Percentiles rank a stretch among this genome's conserved stretches.
These are phyloP conservation scores for Annulohypoxylon maeteangense DNA, from an alignment of 495 filamentous ascomycete genomes.

Conservation along the genomic window DNA sequence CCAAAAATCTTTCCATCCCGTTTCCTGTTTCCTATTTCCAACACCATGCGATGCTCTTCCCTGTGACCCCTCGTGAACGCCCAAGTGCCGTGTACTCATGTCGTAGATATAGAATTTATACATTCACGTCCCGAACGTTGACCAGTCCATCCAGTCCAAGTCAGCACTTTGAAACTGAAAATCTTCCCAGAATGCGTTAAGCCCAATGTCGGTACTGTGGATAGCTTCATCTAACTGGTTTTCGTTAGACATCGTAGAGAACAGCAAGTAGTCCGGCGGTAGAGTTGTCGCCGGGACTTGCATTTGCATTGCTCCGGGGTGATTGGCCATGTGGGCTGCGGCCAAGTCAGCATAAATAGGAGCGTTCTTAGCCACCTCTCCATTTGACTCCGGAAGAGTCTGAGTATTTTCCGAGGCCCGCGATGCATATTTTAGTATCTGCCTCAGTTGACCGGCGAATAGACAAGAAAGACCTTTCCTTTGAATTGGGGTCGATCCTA, in stretches of 20 bases:
- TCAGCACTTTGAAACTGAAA: constrained; percentile 48
- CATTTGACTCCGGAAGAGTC: constrained; percentile 30
- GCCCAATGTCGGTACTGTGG: constrained; percentile 47
- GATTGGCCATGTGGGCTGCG: constrained; percentile 35
- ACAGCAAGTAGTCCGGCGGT: constrained; percentile 45
- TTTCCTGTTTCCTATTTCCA: constrained; percentile 6
- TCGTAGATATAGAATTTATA: constrained; percentile 23
- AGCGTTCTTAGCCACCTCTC: constrained; percentile 26
- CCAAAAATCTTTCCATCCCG: constrained; percentile 17
- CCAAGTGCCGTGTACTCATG: constrained; percentile 25
- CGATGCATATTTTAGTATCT: constrained; percentile 45
- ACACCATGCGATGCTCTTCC: constrained; percentile 31
- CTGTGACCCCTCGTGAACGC: constrained; percentile 26
- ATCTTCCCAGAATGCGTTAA: constrained; percentile 47
- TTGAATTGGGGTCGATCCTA: constrained; percentile 71
- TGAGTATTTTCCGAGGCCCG: constrained; percentile 40
- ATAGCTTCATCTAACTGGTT: constrained; percentile 50
- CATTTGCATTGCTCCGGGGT: constrained; percentile 41
- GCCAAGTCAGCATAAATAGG: constrained; percentile 41
- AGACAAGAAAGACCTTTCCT: constrained; percentile 63
- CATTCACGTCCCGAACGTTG: constrained; percentile 41
- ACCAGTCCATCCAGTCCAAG: constrained; percentile 51
- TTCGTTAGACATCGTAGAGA: constrained; percentile 50
- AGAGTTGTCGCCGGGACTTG: constrained; percentile 40
- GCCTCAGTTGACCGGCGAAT: constrained; percentile 46